These are phyloP conservation scores for Pestalotiopsis sp. DNA, from an alignment of 2,329 filamentous ascomycete genomes.

Conservation along the genomic window DNA sequence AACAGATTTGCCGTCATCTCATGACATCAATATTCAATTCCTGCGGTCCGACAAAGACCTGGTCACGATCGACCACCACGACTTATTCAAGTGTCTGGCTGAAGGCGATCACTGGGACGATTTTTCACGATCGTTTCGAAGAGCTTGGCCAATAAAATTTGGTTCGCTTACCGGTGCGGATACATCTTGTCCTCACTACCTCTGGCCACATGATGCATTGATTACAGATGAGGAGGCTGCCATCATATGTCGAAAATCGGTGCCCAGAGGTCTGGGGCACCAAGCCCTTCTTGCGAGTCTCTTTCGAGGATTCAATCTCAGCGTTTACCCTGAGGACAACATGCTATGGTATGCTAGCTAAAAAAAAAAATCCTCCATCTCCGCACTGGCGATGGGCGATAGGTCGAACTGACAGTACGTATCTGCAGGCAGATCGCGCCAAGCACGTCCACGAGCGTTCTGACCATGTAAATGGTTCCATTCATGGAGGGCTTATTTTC, in stretches of 20 bases:
- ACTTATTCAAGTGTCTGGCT: not conserved
- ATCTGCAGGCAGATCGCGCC: constrained; percentile 16
- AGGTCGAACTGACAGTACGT: not conserved
- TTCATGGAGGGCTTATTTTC: constrained; percentile 17
- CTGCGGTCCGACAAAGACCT: not conserved
- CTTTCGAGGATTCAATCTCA: constrained; percentile 1
- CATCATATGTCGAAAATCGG: constrained; percentile 12
- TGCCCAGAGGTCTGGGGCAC: not conserved
- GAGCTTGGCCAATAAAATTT: not conserved
- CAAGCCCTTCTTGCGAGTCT: constrained; percentile 5
- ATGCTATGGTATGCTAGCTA: constrained; percentile 15
- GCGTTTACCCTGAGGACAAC: constrained; percentile 13
- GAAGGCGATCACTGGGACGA: not conserved
- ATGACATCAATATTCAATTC: not conserved
- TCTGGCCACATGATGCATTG: not conserved
- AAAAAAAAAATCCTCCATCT: not conserved
- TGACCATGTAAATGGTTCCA: constrained; percentile 16
- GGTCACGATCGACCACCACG: not conserved
- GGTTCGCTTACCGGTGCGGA: not conserved
- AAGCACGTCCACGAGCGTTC: constrained; percentile 12
- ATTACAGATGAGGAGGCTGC: not conserved
- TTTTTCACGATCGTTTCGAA: not conserved
- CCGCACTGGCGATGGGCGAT: not conserved
- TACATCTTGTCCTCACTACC: not conserved
- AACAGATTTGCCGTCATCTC: not conserved